Evolutionary conservation across 179 eudicot genomes (phyloP).

Genomic region (Dionaea muscipula): DNA sequence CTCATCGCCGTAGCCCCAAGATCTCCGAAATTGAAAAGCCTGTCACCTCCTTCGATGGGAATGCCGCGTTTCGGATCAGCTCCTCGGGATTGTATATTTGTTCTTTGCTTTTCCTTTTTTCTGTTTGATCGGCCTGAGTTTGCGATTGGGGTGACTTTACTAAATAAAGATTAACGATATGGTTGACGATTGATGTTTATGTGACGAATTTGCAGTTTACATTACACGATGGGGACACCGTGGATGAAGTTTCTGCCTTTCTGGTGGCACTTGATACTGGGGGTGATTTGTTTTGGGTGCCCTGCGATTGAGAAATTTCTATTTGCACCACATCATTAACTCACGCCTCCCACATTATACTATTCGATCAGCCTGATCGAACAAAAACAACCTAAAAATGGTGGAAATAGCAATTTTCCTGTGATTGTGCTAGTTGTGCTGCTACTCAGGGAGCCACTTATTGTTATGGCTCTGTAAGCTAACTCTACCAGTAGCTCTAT

Average conservation of each 20-base stretch:
- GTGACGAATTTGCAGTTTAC: slow-evolving; percentile 39
- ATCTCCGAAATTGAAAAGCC: no score
- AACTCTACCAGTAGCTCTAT: no score
- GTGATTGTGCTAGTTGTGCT: slow-evolving; percentile 38
- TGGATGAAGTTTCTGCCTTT: slow-evolving; percentile 57
- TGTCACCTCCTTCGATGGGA: slow-evolving; percentile 43
- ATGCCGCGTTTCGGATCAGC: slow-evolving; percentile 35
- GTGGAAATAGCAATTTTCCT: no score
- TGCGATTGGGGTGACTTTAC: neutral
- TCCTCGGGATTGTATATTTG: slow-evolving; percentile 53
- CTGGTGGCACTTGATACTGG: slow-evolving; percentile 88
- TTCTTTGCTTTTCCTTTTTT: neutral
- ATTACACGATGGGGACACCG: slow-evolving; percentile 72
- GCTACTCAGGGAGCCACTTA: slow-evolving; percentile 18
- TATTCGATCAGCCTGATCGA: no score
- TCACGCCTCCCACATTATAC: no score
- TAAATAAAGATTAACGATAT: neutral
- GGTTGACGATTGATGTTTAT: neutral
- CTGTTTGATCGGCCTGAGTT: neutral
- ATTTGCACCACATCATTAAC: no score
- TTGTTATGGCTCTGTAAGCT: slow-evolving; percentile 34
- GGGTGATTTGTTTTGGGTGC: slow-evolving; percentile 83
- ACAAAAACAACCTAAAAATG: no score
- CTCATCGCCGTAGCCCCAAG: no score
- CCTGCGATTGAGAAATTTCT: slow-evolving; percentile 87